Percentiles rank a stretch among this genome's conserved stretches.
These are phyloP conservation scores for Colletotrichum liaoningense DNA, from an alignment of 2,329 filamentous ascomycete genomes.

Conservation along the genomic window DNA sequence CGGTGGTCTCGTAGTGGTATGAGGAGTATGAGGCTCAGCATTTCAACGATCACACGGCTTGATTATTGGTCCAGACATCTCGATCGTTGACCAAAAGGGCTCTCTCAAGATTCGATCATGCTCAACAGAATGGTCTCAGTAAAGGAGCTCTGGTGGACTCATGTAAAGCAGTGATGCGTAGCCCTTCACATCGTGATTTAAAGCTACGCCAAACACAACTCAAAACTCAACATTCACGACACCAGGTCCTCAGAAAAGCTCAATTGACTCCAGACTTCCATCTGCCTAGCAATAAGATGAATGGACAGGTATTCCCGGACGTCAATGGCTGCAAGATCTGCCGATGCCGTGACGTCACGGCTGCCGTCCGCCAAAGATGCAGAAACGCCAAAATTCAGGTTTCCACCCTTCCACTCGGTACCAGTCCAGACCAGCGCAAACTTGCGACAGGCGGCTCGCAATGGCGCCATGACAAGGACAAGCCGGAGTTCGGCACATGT, in stretches of 20 bases:
- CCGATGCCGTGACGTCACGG: slow-evolving; percentile 1
- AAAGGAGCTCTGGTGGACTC: too few relatives aligned
- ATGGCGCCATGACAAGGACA: slow-evolving; percentile 22
- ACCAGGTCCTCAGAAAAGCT: neutral
- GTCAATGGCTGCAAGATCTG: neutral
- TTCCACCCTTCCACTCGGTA: neutral
- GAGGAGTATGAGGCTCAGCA: neutral
- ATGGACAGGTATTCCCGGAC: neutral
- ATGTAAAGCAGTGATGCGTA: too few relatives aligned
- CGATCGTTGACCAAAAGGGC: too few relatives aligned
- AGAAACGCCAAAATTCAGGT: neutral
- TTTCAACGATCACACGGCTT: neutral
- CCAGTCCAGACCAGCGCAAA: neutral
- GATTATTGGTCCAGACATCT: neutral
- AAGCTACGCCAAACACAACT: too few relatives aligned
- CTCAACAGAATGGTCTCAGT: too few relatives aligned
- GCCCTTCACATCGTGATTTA: too few relatives aligned
- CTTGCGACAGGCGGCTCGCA: neutral
- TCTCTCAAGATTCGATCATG: too few relatives aligned
- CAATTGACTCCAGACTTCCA: neutral
- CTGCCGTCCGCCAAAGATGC: neutral
- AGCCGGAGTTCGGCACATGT: slow-evolving; percentile 28
- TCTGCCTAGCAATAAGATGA: neutral
- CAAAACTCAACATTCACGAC: too few relatives aligned
- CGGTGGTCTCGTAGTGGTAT: neutral